Evolutionary conservation across 352 stramenopile species (phyloP).

Genomic region (Peronospora destructor): DNA sequence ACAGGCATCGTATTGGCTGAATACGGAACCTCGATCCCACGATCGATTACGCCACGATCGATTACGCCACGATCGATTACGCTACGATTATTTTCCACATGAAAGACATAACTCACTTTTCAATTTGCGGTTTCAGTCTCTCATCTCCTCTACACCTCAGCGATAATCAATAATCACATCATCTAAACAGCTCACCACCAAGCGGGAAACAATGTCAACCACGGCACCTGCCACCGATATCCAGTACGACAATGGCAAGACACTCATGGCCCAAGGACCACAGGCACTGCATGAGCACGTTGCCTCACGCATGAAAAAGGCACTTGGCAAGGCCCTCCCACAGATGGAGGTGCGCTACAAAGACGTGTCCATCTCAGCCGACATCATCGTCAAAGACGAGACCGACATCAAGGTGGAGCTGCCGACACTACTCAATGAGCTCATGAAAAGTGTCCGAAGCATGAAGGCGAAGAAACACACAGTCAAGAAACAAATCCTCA

Average conservation of each 20-base stretch:
- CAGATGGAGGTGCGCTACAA: constrained; percentile 45
- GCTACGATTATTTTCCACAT: too few relatives aligned
- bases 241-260: constrained; percentile 22
- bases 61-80: too few relatives aligned
- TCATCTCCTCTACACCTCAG: too few relatives aligned
- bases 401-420: constrained; percentile 13
- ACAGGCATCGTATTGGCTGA: too few relatives aligned
- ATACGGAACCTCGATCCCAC: too few relatives aligned
- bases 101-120: too few relatives aligned
- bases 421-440: constrained; percentile 16
- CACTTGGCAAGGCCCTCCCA: constrained; percentile 25
- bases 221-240: constrained; percentile 1
- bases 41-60: too few relatives aligned
- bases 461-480: constrained; percentile 25
- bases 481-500: constrained; percentile 35
- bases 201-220: too few relatives aligned
- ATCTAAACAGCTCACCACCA: too few relatives aligned
- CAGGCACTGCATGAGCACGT: constrained; percentile 31
- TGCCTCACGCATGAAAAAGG: constrained; percentile 20
- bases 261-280: constrained; percentile 29
- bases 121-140: too few relatives aligned
- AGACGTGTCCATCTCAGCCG: constrained; percentile 23
- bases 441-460: constrained; percentile 16
- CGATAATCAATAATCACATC: too few relatives aligned
- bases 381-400: constrained; percentile 22